Evolutionary conservation across 345 rosid species (phyloP).

Genomic region (Erucastrum elatum): DNA sequence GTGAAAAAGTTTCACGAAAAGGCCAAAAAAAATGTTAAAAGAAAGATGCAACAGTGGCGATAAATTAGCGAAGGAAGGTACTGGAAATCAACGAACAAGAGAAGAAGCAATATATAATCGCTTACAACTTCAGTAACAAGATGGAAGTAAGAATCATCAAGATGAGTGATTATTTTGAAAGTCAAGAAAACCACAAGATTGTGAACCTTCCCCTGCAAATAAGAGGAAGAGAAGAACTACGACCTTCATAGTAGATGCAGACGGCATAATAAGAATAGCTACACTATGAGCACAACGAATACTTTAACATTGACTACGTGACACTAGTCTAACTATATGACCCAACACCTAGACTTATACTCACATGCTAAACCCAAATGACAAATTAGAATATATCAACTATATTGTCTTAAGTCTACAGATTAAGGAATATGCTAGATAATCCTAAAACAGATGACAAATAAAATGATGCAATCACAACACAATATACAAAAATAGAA

Average conservation of each 20-base stretch:
- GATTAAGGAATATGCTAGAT: conserved; percentile 5
- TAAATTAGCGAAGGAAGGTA: background rate
- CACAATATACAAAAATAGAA: conserved; percentile 16
- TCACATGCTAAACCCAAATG: background rate
- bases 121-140: background rate
- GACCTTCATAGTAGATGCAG: background rate
- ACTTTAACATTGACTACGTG: background rate
- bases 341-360: background rate
- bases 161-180: background rate
- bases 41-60: background rate
- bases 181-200: background rate
- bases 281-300: conserved; percentile 8
- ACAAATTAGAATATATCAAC: background rate
- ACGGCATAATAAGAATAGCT: conserved; percentile 15
- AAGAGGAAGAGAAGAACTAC: conserved; percentile 15
- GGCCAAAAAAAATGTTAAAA: background rate
- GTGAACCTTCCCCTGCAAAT: conserved; percentile 28
- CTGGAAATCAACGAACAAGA: background rate
- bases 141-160: background rate
- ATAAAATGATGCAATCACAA: conserved; percentile 11
- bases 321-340: background rate
- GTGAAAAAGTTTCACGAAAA: background rate
- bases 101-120: conserved; percentile 12
- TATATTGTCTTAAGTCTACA: background rate
- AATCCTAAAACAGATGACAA: conserved; percentile 9